These are phyloP conservation scores for Parascedosporium putredinis DNA, from an alignment of 2,329 filamentous ascomycete genomes.

Conservation along the genomic window DNA sequence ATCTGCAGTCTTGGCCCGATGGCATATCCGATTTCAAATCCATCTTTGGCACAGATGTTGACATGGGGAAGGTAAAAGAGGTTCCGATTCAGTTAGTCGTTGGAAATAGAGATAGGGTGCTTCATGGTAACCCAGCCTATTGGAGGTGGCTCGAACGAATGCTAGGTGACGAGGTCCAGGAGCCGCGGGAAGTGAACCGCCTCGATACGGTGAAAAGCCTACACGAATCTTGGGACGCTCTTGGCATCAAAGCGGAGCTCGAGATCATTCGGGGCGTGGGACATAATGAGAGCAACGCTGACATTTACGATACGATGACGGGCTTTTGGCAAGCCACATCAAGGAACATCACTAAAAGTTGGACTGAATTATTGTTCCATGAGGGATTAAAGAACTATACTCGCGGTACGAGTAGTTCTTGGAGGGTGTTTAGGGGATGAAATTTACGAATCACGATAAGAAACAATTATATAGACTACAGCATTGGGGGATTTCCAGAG, in stretches of 20 bases:
- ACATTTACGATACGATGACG: neutral
- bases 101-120: neutral
- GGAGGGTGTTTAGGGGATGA: no score
- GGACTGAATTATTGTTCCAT: no score
- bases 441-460: no score
- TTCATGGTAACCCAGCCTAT: neutral
- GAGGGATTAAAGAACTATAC: no score
- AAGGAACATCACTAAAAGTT: no score
- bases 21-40: neutral
- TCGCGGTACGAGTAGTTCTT: no score
- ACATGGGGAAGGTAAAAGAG: neutral
- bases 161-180: neutral
- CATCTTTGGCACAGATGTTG: neutral
- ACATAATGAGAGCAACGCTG: neutral
- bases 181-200: neutral
- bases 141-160: neutral
- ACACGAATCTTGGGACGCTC: neutral
- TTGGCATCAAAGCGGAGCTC: neutral
- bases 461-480: no score
- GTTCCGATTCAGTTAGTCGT: neutral
- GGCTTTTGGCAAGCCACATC: no score
- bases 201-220: neutral
- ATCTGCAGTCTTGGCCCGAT: neutral
- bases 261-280: neutral
- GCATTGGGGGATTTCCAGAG: no score